A percentile compares a stretch with the other conserved stretches of the same genome.
Evolutionary conservation across 345 rosid genomes (phyloP).

Genomic region (Gossypium mustelinum): DNA sequence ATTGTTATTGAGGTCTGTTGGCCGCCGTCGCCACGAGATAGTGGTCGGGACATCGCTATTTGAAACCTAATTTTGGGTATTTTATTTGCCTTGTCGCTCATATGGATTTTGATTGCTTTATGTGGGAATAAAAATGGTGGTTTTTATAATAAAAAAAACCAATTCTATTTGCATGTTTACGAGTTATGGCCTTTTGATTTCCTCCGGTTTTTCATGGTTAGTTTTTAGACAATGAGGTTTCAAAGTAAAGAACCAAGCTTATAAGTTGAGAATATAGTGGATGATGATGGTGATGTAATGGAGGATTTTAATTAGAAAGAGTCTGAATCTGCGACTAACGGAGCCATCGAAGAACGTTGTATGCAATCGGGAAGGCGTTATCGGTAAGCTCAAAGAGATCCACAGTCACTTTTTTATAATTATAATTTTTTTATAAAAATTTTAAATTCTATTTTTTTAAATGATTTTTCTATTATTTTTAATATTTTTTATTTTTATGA

Average conservation of each 20-base stretch:
- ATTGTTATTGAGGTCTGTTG: no score
- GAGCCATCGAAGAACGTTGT: slow-evolving; percentile 60
- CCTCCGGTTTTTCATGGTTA: not conserved
- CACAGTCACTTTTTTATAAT: no score
- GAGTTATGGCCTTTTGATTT: no score
- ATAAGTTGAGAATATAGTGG: slow-evolving; percentile 6
- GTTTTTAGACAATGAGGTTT: not conserved
- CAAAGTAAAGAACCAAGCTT: not conserved
- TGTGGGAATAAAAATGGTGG: not conserved
- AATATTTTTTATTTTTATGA: no score
- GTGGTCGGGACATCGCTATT: no score
- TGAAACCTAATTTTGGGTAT: not conserved
- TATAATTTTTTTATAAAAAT: no score
- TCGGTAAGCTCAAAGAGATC: slow-evolving; percentile 22
- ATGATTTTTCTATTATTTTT: no score
- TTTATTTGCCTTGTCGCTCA: not conserved
- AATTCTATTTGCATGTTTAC: not conserved
- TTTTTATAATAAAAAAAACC: no score
- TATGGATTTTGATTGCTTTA: not conserved
- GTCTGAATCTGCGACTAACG: slow-evolving; percentile 48
- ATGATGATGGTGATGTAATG: slow-evolving; percentile 29
- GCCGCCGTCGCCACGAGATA: no score
- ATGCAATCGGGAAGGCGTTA: slow-evolving; percentile 55
- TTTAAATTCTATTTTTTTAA: no score
- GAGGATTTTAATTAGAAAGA: slow-evolving; percentile 36